Percentiles rank a stretch among this genome's conserved stretches.
Evolutionary conservation across 2,329 filamentous ascomycete genomes (phyloP).

Genomic region (Aspergillus jensenii): DNA sequence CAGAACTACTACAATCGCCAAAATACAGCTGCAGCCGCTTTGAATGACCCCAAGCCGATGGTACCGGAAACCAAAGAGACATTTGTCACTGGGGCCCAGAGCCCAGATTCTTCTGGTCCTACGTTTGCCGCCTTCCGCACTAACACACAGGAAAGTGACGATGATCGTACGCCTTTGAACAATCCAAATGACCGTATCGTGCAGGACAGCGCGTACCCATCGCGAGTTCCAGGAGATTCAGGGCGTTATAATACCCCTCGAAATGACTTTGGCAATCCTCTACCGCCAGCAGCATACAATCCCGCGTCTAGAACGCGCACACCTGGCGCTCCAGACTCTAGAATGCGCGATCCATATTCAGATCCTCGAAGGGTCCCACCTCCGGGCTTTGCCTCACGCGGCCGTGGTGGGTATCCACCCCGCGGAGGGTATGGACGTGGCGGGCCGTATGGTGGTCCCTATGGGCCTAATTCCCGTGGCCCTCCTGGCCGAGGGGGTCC

Average conservation of each 20-base stretch:
- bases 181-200: conserved; percentile 28
- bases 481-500: conserved; percentile 44
- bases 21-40: conserved; percentile 34
- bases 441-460: conserved; percentile 34
- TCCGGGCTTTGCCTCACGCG: conserved; percentile 51
- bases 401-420: conserved; percentile 56
- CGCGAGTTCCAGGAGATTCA: conserved; percentile 27
- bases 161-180: conserved; percentile 44
- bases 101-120: conserved; percentile 49
- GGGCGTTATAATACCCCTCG: conserved; percentile 33
- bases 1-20: conserved; percentile 81
- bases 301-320: conserved; percentile 35
- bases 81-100: conserved; percentile 55
- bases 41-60: conserved; percentile 28
- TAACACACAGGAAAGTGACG: conserved; percentile 34
- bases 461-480: conserved; percentile 24
- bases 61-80: conserved; percentile 58
- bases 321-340: conserved; percentile 25
- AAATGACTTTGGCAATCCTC: conserved; percentile 42
- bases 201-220: conserved; percentile 29
- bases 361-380: conserved; percentile 44
- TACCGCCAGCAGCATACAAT: conserved; percentile 33
- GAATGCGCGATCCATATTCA: conserved; percentile 48
- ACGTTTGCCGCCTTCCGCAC: conserved; percentile 48
- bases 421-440: conserved; percentile 47